phyloP scores from a whole-genome alignment of 768 basidiomycete genomes.

The Clavaria fumosa region DNA sequence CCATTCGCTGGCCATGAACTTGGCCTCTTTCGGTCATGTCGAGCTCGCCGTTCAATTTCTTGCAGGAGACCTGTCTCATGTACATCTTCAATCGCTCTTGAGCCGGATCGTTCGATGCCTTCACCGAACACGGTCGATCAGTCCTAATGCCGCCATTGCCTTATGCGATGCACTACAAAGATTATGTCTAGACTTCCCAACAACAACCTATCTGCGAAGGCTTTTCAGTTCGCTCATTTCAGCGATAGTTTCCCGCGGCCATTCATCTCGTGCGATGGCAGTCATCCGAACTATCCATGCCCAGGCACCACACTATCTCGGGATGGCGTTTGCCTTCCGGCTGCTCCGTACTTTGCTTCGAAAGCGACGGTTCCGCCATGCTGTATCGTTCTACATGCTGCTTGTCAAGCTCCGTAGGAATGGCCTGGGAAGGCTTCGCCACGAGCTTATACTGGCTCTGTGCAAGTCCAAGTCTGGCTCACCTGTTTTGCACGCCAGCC shows the following conservation, averaged over 20 bases:
- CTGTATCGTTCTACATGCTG: slow-evolving; percentile 18
- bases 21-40: slow-evolving; percentile 18
- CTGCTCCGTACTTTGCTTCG: slow-evolving; percentile 26
- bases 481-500: too few relatives aligned
- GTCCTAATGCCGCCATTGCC: slow-evolving; percentile 16
- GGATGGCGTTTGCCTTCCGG: slow-evolving; percentile 21
- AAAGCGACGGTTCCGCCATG: slow-evolving; percentile 24
- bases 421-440: slow-evolving; percentile 17
- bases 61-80: too few relatives aligned
- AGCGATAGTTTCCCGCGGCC: slow-evolving; percentile 23
- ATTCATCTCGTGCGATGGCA: slow-evolving; percentile 21
- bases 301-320: slow-evolving; percentile 25
- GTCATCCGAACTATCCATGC: slow-evolving; percentile 26
- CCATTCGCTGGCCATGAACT: slow-evolving; percentile 19
- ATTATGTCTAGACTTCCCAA: slow-evolving; percentile 22
- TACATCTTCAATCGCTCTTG: too few relatives aligned
- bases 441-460: slow-evolving; percentile 20
- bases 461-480: too few relatives aligned
- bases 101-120: too few relatives aligned
- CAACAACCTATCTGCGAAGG: slow-evolving; percentile 22
- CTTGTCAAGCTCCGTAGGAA: slow-evolving; percentile 11
- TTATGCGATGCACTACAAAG: slow-evolving; percentile 22
- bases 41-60: slow-evolving; percentile 18
- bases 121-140: slow-evolving; percentile 18
- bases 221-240: slow-evolving; percentile 31